Evolutionary conservation across 2,329 filamentous ascomycete species (phyloP).

Genomic region (Phyllosticta citriasiana): DNA sequence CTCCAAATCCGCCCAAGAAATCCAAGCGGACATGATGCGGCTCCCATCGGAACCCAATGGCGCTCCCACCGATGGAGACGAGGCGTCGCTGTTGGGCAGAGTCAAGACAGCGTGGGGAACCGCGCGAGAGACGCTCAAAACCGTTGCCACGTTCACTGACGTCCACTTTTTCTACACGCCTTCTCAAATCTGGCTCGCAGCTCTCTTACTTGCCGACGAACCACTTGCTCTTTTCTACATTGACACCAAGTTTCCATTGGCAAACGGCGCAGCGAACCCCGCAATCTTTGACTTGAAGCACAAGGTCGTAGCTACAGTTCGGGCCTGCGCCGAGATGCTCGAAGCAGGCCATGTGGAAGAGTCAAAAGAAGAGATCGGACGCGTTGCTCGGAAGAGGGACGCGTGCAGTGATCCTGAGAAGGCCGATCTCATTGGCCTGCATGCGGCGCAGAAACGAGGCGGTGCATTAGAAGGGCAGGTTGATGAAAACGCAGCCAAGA

Average conservation of each 20-base stretch:
- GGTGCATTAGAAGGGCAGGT: conserved; percentile 23
- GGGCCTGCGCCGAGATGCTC: conserved; percentile 32
- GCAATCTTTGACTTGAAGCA: conserved; percentile 14
- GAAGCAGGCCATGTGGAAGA: conserved; percentile 19
- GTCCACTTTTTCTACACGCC: conserved; percentile 97
- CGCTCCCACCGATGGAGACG: conserved; percentile 12
- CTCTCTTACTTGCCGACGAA: conserved; percentile 64
- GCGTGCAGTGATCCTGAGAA: conserved; percentile 66
- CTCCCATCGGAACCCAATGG: conserved; percentile 17
- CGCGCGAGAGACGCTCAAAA: conserved; percentile 30
- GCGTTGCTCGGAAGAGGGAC: conserved; percentile 57
- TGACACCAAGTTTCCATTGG: conserved; percentile 29
- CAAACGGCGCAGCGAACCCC: conserved; percentile 3
- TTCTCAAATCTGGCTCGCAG: conserved; percentile 83
- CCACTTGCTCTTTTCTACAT: conserved; percentile 45
- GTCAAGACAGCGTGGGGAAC: conserved; percentile 61
- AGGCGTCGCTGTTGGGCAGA: conserved; percentile 28
- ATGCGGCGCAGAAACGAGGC: conserved; percentile 47
- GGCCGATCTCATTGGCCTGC: conserved; percentile 59
- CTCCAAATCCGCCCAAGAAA: conserved; percentile 14
- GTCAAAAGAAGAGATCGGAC: conserved; percentile 36
- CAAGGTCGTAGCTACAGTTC: conserved; percentile 30
- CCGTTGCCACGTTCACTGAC: conserved; percentile 76
- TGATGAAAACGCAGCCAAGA: conserved; percentile 34
- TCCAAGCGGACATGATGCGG: conserved; percentile 21